These are phyloP conservation scores for Auricularia heimuer DNA, from an alignment of 768 basidiomycete genomes.

Conservation along the genomic window DNA sequence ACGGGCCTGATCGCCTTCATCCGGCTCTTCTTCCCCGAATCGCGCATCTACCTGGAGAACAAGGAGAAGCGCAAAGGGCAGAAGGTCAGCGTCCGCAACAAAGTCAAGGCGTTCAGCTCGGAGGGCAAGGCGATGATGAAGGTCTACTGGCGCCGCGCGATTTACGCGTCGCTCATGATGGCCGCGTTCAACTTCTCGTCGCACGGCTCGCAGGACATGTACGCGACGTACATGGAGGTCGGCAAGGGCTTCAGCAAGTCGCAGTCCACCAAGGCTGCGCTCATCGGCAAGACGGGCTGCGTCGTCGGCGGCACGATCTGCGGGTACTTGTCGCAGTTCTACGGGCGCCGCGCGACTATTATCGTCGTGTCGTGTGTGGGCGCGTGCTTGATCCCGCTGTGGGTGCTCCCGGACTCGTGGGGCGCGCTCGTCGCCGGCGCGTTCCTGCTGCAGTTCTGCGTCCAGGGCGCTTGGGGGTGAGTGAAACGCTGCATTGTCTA, in stretches of 20 bases:
- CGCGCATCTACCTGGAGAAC: conserved; percentile 1
- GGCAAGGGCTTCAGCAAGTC: conserved; percentile 17
- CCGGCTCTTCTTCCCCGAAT: background rate
- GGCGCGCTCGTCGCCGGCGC: conserved; percentile 21
- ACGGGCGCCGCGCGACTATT: conserved; percentile 15
- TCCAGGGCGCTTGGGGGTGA: conserved; percentile 26
- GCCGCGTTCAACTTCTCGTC: conserved; percentile 23
- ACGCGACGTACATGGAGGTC: conserved; percentile 20
- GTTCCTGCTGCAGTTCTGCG: conserved; percentile 23
- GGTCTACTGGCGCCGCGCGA: background rate
- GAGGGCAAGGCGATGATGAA: background rate
- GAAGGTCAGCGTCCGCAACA: background rate
- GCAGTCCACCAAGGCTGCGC: conserved; percentile 22
- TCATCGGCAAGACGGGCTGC: conserved; percentile 23
- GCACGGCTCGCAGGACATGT: conserved; percentile 21
- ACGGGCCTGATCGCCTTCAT: background rate
- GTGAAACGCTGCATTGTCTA: background rate
- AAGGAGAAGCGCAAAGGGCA: background rate
- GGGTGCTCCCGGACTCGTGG: conserved; percentile 24
- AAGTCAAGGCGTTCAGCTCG: background rate
- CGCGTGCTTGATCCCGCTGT: conserved; percentile 20
- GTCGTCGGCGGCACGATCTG: conserved; percentile 23
- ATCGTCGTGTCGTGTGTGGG: conserved; percentile 15
- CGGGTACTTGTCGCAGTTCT: conserved; percentile 23
- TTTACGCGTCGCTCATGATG: conserved; percentile 3